phyloP scores from a whole-genome alignment of 2,329 filamentous ascomycete genomes.

The Pezicula rhizophila region DNA sequence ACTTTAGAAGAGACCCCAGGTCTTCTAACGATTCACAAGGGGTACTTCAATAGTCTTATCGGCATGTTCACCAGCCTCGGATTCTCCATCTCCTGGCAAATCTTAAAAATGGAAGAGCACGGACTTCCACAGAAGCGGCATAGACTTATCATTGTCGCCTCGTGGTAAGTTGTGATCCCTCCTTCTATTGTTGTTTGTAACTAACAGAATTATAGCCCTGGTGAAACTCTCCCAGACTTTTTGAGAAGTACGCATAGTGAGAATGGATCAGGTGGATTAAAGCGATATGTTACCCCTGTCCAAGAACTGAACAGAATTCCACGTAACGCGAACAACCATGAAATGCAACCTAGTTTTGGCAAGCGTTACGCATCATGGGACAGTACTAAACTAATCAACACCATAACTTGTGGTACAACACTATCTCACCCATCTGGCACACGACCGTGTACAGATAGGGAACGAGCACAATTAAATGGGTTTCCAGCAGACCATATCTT shows the following conservation, averaged over 20 bases:
- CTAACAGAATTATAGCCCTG: conserved; percentile 42
- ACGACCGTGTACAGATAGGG: conserved; percentile 58
- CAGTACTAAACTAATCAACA: conserved; percentile 24
- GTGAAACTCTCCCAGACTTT: conserved; percentile 61
- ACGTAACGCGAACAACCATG: conserved; percentile 31
- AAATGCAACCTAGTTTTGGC: too few species aligned
- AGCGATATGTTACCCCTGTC: conserved; percentile 37
- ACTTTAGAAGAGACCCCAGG: conserved; percentile 76
- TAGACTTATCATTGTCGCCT: conserved; percentile 49
- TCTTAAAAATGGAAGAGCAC: conserved; percentile 44
- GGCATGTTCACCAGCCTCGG: conserved; percentile 55
- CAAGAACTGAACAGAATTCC: conserved; percentile 20
- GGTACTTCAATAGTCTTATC: conserved; percentile 37
- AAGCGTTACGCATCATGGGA: too few species aligned
- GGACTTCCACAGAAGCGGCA: conserved; percentile 13
- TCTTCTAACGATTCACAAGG: conserved; percentile 29
- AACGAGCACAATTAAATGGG: conserved; percentile 62
- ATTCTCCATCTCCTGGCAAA: conserved; percentile 65
- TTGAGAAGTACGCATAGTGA: conserved; percentile 53
- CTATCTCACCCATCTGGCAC: conserved; percentile 59
- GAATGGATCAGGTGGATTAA: conserved; percentile 28
- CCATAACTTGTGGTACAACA: conserved; percentile 48
- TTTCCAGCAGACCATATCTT: conserved; percentile 61
- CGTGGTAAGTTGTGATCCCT: conserved; percentile 21
- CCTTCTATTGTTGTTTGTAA: not conserved